Evolutionary conservation across 148 eudicot genomes (phyloP).

Genomic region (Gaultheria prostrata): DNA sequence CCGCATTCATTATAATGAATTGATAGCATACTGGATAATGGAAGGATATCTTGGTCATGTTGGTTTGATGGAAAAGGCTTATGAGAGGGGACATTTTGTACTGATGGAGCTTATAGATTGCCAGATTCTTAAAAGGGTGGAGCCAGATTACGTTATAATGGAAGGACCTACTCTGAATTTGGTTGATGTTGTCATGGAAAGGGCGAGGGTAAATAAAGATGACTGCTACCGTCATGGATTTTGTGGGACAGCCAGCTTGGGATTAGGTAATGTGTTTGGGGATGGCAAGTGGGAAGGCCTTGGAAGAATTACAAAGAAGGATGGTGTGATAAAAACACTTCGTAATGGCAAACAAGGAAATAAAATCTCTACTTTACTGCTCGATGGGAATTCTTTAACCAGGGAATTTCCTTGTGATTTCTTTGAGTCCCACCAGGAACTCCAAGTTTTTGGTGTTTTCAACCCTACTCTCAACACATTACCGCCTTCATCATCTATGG

Average conservation of each 20-base stretch:
- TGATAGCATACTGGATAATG: conserved; percentile 43
- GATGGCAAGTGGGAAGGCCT: conserved; percentile 19
- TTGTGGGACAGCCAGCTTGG: conserved; percentile 16
- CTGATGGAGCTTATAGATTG: conserved; percentile 31
- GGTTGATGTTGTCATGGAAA: background rate
- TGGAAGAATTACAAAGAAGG: conserved; percentile 20
- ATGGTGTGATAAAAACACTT: conserved; percentile 19
- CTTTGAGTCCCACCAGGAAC: conserved; percentile 9
- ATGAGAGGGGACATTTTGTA: conserved; percentile 27
- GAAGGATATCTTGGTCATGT: conserved; percentile 37
- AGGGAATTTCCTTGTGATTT: background rate
- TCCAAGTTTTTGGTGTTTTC: conserved; percentile 22
- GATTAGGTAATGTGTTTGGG: conserved; percentile 27
- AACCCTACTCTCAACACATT: conserved; percentile 20
- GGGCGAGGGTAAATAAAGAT: too few relatives aligned
- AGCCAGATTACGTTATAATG: conserved; percentile 26
- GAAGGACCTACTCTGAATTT: background rate
- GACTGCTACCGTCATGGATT: conserved; percentile 13
- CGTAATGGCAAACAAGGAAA: background rate
- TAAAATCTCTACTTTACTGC: background rate
- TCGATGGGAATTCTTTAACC: too few relatives aligned
- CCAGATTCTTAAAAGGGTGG: conserved; percentile 24
- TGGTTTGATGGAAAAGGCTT: conserved; percentile 23
- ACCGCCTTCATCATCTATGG: background rate
- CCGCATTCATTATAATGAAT: conserved; percentile 23